Base-by-base conservation (phyloP, 2,329 filamentous ascomycete species). In the Berkeleyomyces basicola region DNA sequence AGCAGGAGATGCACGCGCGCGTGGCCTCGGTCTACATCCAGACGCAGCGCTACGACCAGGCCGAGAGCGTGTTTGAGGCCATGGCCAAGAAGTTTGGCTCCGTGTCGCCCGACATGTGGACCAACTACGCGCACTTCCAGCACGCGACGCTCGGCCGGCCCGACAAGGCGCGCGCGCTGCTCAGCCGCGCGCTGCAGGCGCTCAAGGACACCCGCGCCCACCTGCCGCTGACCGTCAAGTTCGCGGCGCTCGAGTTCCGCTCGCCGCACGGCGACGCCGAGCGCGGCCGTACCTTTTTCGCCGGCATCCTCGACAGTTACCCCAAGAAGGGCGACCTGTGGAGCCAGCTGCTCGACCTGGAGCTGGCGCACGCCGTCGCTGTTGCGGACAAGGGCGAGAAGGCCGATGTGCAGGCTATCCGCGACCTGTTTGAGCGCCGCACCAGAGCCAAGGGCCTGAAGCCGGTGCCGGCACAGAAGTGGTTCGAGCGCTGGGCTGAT, bases 1-100 rank as follows among this genome's bases (percentile, higher is more conserved):
- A 88, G 59, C 86, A 92, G 67, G 89, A 95, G 70, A 86, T 97
- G 66, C 86, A 95, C 72, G 87, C 95, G 74, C 85, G 89, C 66
- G 79, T 97, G 70, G 87, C 88, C 64, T 96, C 88, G 74, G 96
- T 96, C 72, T 96, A 95, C 76, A 95, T 97, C 68, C 88, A 93
- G 71, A 90, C 90, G 37, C 85, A 85, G 69, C 96, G 95, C 77
- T 79, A 85, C 69, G 72, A 95, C 86, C 86, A 91, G 80, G 92
- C 92, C 62, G 90, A 96, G 70, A 82, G 81, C 31, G 81, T 97
- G 68, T 97, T 96, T 77, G 87, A 93, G 72, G 76, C 79, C 47
- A 88, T 95, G 74, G 78, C 88, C 69, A 95, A 93, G 77, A 96
- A 95, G 75, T 91, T 90, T 65, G 89, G 93, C 70, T 86, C 87